Evolutionary conservation across 208 protist species (phyloP).

Genomic region (Crithidia fasciculata): DNA sequence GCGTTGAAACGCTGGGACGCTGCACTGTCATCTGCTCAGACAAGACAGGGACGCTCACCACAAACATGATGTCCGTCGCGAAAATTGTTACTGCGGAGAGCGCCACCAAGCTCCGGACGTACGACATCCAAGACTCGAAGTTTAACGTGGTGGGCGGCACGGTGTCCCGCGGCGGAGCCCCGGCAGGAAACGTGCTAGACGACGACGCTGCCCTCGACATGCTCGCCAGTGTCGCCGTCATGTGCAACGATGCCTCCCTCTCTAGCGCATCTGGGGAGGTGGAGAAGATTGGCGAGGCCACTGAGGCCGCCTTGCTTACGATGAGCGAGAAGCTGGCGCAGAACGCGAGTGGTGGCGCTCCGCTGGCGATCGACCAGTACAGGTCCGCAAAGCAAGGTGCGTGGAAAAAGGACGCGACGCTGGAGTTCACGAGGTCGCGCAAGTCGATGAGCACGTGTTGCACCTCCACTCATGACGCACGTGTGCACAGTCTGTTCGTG

Average conservation of each 20-base stretch:
- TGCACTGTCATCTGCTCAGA: slow-evolving; percentile 98
- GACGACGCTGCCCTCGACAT: slow-evolving; percentile 60
- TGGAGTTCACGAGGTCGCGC: slow-evolving; percentile 95
- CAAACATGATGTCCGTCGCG: slow-evolving; percentile 97
- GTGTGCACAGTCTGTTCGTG: slow-evolving; percentile 73
- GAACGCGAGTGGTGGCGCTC: background rate
- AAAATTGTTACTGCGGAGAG: slow-evolving; percentile 55
- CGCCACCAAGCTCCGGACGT: slow-evolving; percentile 22
- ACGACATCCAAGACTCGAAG: slow-evolving; percentile 60
- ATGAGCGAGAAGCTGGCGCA: slow-evolving; percentile 92
- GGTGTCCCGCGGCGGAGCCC: slow-evolving; percentile 24
- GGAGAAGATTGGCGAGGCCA: slow-evolving; percentile 88
- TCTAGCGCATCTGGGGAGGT: slow-evolving; percentile 31
- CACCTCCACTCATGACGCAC: slow-evolving; percentile 26
- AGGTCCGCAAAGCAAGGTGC: slow-evolving; percentile 25
- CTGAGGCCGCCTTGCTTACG: slow-evolving; percentile 90
- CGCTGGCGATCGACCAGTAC: slow-evolving; percentile 37
- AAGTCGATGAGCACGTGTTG: slow-evolving; percentile 96
- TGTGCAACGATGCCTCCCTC: slow-evolving; percentile 88
- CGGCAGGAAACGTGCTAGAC: slow-evolving; percentile 18
- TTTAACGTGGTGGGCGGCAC: slow-evolving; percentile 50
- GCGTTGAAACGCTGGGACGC: slow-evolving; percentile 98
- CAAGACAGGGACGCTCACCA: slow-evolving; percentile 99
- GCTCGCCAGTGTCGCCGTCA: slow-evolving; percentile 56
- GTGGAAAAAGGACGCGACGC: slow-evolving; percentile 73